These are phyloP conservation scores for Mucor plumbeus DNA, from an alignment of 371 early-diverging fungal genomes.

Conservation along the genomic window DNA sequence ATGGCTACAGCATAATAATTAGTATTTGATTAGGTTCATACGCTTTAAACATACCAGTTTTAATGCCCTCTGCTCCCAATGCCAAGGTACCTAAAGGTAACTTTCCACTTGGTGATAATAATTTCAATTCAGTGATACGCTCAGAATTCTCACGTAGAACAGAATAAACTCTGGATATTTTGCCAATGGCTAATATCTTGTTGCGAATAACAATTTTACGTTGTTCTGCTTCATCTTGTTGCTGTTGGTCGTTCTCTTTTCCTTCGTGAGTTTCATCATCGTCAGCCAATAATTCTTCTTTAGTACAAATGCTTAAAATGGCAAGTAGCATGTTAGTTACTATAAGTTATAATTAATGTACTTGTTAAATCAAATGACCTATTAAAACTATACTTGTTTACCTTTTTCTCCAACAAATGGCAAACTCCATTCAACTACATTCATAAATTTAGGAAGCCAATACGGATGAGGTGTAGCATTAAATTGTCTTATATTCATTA, in stretches of 20 bases:
- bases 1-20: slow-evolving; percentile 60
- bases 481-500: slow-evolving; percentile 96
- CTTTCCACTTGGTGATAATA: slow-evolving; percentile 75
- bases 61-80: slow-evolving; percentile 90
- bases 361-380: too few relatives aligned
- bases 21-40: not conserved
- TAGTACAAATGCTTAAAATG: slow-evolving; percentile 88
- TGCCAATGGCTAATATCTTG: slow-evolving; percentile 93
- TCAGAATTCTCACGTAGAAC: slow-evolving; percentile 90
- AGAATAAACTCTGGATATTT: slow-evolving; percentile 86
- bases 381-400: slow-evolving; percentile 29
- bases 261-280: slow-evolving; percentile 29
- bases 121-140: slow-evolving; percentile 90
- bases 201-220: slow-evolving; percentile 78
- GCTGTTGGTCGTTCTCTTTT: slow-evolving; percentile 3
- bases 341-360: slow-evolving; percentile 28
- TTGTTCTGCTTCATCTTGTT: slow-evolving; percentile 37
- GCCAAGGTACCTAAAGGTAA: slow-evolving; percentile 87
- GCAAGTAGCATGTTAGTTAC: slow-evolving; percentile 95
- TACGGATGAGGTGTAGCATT: slow-evolving; percentile 92
- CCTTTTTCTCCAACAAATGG: slow-evolving; percentile 99
- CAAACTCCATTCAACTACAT: slow-evolving; percentile 97
- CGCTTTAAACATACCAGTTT: slow-evolving; percentile 58
- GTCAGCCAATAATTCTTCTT: slow-evolving; percentile 67
- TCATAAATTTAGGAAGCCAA: slow-evolving; percentile 96